Conservation (phyloP, 768 basidiomycete species). For the Holtermannia corniformis region DNA sequence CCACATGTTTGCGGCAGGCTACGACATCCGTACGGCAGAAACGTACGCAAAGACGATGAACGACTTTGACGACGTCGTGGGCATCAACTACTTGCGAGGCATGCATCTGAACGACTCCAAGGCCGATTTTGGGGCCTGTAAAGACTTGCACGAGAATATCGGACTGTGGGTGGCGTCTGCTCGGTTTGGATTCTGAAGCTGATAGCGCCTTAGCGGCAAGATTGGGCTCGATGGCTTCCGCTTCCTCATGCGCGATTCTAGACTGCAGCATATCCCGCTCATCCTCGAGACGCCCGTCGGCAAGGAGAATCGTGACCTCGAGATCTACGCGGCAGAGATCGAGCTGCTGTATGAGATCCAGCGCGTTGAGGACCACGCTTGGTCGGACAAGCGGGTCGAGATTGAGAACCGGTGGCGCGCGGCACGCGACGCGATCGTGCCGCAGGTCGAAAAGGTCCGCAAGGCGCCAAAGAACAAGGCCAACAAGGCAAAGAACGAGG, state of each 20-base stretch:
- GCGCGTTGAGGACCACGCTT: constrained; percentile 28
- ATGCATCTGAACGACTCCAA: constrained; percentile 85
- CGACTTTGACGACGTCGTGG: constrained; percentile 59
- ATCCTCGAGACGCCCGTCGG: constrained; percentile 66
- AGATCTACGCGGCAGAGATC: constrained; percentile 68
- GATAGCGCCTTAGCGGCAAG: constrained; percentile 49
- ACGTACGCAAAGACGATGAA: constrained; percentile 63
- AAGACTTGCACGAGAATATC: constrained; percentile 75
- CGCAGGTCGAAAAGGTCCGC: constrained; percentile 20
- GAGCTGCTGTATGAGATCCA: constrained; percentile 49
- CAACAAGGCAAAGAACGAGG: constrained; percentile 15
- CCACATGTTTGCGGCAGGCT: constrained; percentile 72
- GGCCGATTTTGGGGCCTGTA: constrained; percentile 50
- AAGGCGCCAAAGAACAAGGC: constrained; percentile 10
- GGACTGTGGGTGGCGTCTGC: constrained; percentile 67
- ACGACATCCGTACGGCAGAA: constrained; percentile 64
- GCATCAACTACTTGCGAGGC: constrained; percentile 62
- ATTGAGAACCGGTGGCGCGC: constrained; percentile 27
- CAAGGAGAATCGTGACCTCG: constrained; percentile 18
- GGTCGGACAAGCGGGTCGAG: constrained; percentile 20
- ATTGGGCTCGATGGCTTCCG: constrained; percentile 57
- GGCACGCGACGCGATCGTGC: constrained; percentile 28
- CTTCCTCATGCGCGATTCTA: constrained; percentile 58
- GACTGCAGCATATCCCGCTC: constrained; percentile 61
- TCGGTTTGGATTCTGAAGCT: constrained; percentile 1